phyloP scores from a whole-genome alignment of 768 basidiomycete genomes.

The Pisolithus orientalis region DNA sequence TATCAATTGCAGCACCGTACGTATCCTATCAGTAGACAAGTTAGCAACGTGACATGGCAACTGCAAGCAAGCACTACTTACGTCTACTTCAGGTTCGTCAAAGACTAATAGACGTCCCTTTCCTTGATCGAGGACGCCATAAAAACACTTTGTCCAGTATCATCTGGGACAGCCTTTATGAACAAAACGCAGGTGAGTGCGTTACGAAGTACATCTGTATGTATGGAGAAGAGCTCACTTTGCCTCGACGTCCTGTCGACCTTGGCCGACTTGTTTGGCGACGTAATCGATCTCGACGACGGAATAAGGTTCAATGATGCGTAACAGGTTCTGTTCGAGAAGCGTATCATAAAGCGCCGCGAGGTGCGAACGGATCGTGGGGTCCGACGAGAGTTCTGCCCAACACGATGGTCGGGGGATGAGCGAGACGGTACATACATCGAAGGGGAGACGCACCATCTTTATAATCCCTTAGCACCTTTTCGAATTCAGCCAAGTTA shows the following conservation, averaged over 20 bases:
- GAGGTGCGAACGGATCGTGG: constrained; percentile 92
- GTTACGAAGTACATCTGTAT: too few relatives aligned
- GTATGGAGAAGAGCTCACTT: constrained; percentile 49
- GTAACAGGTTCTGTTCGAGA: constrained; percentile 89
- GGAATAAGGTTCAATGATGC: constrained; percentile 95
- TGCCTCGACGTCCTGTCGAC: constrained; percentile 80
- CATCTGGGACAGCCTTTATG: too few relatives aligned
- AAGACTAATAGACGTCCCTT: too few relatives aligned
- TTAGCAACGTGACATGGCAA: too few relatives aligned
- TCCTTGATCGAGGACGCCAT: too few relatives aligned
- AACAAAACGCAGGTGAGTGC: too few relatives aligned
- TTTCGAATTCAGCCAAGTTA: constrained; percentile 86
- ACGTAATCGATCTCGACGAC: constrained; percentile 88
- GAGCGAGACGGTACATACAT: constrained; percentile 44
- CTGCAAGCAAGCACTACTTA: too few relatives aligned
- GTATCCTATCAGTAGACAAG: constrained; percentile 49
- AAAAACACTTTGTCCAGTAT: too few relatives aligned
- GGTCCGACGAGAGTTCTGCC: constrained; percentile 89
- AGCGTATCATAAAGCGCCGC: constrained; percentile 93
- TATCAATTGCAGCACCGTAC: constrained; percentile 85
- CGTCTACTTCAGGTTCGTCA: too few relatives aligned
- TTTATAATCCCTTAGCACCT: constrained; percentile 79
- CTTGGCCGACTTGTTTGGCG: constrained; percentile 81
- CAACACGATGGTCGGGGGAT: background rate
- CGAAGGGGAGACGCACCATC: constrained; percentile 50